These are phyloP conservation scores for Exophiala sp. DNA, from an alignment of 2,329 filamentous ascomycete genomes.

Conservation along the genomic window DNA sequence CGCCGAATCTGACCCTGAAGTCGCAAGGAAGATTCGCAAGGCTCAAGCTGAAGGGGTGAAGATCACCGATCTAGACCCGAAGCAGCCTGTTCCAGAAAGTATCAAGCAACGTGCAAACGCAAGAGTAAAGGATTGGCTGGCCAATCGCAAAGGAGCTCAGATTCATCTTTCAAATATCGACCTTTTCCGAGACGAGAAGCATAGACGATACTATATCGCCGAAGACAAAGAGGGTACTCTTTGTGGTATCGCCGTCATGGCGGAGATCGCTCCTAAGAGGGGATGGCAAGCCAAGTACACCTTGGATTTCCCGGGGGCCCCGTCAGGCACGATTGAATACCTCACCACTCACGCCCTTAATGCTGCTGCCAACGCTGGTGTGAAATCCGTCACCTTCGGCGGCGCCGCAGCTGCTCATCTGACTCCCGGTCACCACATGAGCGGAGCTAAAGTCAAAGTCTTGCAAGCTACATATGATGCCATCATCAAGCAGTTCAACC, in stretches of 20 bases:
- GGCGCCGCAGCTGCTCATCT: constrained; percentile 71
- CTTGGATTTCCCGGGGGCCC: constrained; percentile 82
- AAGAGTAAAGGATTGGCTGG: constrained; percentile 72
- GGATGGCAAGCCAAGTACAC: constrained; percentile 95
- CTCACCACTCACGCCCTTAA: constrained; percentile 69
- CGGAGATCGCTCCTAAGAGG: constrained; percentile 70
- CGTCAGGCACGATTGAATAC: constrained; percentile 81
- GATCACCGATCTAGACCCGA: constrained; percentile 65
- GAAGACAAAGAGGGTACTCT: constrained; percentile 67
- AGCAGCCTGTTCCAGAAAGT: constrained; percentile 58
- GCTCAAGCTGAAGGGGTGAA: constrained; percentile 80
- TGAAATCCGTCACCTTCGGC: constrained; percentile 73
- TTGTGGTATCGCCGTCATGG: constrained; percentile 71
- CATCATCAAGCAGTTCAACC: constrained; percentile 71
- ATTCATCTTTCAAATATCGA: constrained; percentile 85
- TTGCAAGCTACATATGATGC: constrained; percentile 76
- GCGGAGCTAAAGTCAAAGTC: constrained; percentile 72
- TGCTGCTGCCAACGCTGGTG: constrained; percentile 52
- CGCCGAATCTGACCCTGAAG: constrained; percentile 58
- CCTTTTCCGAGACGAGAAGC: constrained; percentile 76
- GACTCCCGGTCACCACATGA: constrained; percentile 72
- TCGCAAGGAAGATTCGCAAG: constrained; percentile 69
- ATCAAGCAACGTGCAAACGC: constrained; percentile 64
- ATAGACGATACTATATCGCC: constrained; percentile 81
- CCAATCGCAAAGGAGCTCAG: constrained; percentile 72